phyloP scores from a whole-genome alignment of 345 rosid species.

The Linum lewisii region DNA sequence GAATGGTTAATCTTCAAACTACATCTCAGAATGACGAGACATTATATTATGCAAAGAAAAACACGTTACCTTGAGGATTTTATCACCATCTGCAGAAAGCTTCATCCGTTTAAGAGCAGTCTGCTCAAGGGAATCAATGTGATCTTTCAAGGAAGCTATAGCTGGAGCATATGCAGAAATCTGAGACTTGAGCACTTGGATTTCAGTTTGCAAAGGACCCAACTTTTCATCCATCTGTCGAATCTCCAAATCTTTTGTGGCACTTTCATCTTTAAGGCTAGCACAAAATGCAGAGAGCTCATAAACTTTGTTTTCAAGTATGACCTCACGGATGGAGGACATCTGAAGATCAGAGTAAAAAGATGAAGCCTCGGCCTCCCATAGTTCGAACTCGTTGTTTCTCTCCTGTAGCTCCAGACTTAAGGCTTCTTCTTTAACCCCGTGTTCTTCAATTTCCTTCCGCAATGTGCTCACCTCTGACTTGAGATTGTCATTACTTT shows the following conservation, averaged over 20 bases:
- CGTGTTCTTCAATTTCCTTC: constrained; percentile 40
- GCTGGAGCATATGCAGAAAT: constrained; percentile 22
- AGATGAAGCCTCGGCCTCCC: constrained; percentile 86
- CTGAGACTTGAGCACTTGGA: constrained; percentile 19
- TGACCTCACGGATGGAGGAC: constrained; percentile 56
- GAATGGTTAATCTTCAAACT: background rate
- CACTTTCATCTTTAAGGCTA: constrained; percentile 17
- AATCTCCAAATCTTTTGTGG: constrained; percentile 16
- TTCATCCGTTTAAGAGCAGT: constrained; percentile 27
- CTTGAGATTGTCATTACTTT: constrained; percentile 42
- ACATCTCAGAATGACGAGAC: background rate
- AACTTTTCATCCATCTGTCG: constrained; percentile 16
- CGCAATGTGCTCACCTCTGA: constrained; percentile 28
- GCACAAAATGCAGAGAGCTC: constrained; percentile 20
- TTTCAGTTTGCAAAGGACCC: constrained; percentile 14
- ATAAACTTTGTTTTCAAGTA: constrained; percentile 35
- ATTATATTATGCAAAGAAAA: constrained; percentile 4
- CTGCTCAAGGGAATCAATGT: constrained; percentile 18
- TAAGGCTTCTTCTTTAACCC: constrained; percentile 52
- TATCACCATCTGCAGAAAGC: constrained; percentile 8
- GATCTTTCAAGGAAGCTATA: constrained; percentile 15
- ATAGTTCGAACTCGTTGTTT: constrained; percentile 61
- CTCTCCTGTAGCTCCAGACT: constrained; percentile 68
- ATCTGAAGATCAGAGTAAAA: constrained; percentile 81
- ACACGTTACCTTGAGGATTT: constrained; percentile 25